Conservation (phyloP, 192 early-diverging fungal species). For the Coemansia sp. region DNA sequence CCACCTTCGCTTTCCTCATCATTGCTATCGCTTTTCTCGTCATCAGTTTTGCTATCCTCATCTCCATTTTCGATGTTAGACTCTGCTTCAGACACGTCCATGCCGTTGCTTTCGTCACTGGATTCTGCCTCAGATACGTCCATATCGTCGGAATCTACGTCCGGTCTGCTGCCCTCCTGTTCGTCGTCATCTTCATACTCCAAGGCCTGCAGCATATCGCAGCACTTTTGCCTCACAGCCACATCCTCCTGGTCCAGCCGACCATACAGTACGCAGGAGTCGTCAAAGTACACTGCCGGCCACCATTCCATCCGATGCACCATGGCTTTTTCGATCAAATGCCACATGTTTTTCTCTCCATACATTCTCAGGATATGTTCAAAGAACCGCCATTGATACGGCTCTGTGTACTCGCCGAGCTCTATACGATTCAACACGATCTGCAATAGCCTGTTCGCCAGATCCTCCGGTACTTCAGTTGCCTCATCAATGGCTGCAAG, state of each 20-base stretch:
- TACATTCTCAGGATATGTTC: background rate
- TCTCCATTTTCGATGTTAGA: too few species aligned
- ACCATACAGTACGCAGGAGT: background rate
- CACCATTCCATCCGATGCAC: constrained; percentile 27
- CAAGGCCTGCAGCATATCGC: background rate
- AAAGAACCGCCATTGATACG: constrained; percentile 19
- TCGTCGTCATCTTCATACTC: background rate
- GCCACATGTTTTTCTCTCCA: background rate
- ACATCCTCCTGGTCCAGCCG: background rate
- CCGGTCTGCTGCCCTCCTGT: too few species aligned
- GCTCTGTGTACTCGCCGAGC: constrained; percentile 17
- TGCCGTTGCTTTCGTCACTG: background rate
- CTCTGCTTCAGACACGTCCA: background rate
- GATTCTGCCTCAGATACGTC: too few species aligned
- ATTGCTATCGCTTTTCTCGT: too few species aligned
- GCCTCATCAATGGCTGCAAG: background rate
- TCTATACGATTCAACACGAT: constrained; percentile 33
- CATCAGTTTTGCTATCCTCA: too few species aligned
- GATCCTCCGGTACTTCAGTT: background rate
- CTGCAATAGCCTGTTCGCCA: background rate
- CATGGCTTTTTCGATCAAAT: constrained; percentile 7
- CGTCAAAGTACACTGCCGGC: background rate
- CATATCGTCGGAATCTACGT: too few species aligned
- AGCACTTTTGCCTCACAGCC: background rate
- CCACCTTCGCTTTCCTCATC: too few species aligned